phyloP scores from a whole-genome alignment of 108 stramenopile genomes.

The Hondaea fermentalgiana region DNA sequence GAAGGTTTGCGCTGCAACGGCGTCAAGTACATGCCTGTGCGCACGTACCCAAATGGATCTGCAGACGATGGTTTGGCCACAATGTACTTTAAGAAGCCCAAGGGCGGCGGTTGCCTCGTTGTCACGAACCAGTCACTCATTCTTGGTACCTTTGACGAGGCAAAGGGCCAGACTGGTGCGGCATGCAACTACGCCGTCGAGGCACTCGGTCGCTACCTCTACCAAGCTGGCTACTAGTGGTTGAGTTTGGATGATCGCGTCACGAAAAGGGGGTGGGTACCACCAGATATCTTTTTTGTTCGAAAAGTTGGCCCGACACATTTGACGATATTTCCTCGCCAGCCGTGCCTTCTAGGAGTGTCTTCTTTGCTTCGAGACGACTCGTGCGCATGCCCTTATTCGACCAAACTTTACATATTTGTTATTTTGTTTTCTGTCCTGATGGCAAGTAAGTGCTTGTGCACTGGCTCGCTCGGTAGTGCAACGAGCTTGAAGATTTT shows the following conservation, averaged over 20 bases:
- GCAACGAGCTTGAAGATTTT: not conserved
- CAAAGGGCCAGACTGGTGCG: not conserved
- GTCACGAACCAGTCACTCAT: conserved; percentile 9
- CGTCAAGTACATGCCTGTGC: conserved; percentile 15
- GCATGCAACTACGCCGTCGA: conserved; percentile 9
- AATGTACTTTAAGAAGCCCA: conserved; percentile 9
- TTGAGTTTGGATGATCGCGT: too few relatives aligned
- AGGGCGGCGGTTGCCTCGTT: conserved; percentile 13
- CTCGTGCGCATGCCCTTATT: too few relatives aligned
- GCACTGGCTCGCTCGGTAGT: not conserved
- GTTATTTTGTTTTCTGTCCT: too few relatives aligned
- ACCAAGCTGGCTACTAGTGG: not conserved
- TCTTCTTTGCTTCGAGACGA: too few relatives aligned
- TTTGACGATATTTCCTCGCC: too few relatives aligned
- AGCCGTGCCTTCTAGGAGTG: too few relatives aligned
- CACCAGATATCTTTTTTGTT: too few relatives aligned
- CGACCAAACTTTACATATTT: too few relatives aligned
- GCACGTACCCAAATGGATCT: not conserved
- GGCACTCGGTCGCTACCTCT: conserved; percentile 1
- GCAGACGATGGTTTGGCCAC: not conserved
- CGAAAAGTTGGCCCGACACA: too few relatives aligned
- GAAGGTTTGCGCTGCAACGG: not conserved
- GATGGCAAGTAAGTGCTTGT: not conserved
- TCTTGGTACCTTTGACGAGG: conserved; percentile 3
- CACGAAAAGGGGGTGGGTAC: too few relatives aligned